phyloP scores from a whole-genome alignment of 2,329 filamentous ascomycete genomes.

The Neopestalotiopsis rosae region DNA sequence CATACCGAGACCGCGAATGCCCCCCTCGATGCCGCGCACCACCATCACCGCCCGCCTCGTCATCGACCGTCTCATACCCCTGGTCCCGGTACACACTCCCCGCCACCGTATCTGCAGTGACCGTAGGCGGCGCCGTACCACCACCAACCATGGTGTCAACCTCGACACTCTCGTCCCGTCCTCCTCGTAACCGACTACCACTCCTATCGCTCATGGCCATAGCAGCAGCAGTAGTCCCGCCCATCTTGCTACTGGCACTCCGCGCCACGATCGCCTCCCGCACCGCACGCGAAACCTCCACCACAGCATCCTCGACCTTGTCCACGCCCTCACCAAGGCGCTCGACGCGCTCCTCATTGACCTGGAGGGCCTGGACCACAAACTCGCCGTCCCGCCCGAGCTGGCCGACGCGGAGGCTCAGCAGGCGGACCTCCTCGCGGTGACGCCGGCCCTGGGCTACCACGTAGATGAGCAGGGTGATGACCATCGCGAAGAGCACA shows the following conservation, averaged over 20 bases:
- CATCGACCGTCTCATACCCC: background rate
- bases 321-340: background rate
- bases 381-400: slow-evolving; percentile 1
- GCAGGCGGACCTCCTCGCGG: slow-evolving; percentile 6
- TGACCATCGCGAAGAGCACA: background rate
- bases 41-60: background rate
- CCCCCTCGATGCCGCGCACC: background rate
- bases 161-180: background rate
- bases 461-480: slow-evolving; percentile 6
- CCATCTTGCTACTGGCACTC: background rate
- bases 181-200: background rate
- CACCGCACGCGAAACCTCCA: background rate
- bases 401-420: background rate
- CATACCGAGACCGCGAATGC: background rate
- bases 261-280: background rate
- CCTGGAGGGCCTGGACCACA: background rate
- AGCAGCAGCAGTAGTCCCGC: background rate
- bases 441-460: background rate
- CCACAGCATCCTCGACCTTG: slow-evolving; percentile 3
- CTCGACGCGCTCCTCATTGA: slow-evolving; percentile 7
- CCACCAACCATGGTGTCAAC: background rate
- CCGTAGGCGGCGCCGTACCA: background rate
- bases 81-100: background rate
- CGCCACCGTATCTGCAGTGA: background rate
- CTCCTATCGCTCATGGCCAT: background rate